These are phyloP conservation scores for Mycena crocata DNA, from an alignment of 768 basidiomycete genomes.

Conservation along the genomic window DNA sequence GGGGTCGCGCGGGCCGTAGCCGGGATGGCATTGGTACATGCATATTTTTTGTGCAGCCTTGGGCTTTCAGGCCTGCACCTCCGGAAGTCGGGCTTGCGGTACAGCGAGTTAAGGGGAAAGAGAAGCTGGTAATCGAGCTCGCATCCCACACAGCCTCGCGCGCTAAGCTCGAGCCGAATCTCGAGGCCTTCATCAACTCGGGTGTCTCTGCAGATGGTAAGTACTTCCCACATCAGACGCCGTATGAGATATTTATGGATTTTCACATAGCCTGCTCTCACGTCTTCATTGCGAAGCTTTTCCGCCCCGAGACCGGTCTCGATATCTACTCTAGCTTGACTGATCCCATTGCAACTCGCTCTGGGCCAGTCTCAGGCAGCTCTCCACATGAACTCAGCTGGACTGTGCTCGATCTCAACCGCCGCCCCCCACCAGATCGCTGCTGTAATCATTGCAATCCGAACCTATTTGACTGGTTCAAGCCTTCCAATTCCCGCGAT, in stretches of 20 bases:
- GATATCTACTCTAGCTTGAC: slow-evolving; percentile 20
- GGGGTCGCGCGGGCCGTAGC: slow-evolving; percentile 28
- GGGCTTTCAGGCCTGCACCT: slow-evolving; percentile 28
- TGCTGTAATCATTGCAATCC: slow-evolving; percentile 31
- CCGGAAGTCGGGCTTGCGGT: slow-evolving; percentile 5
- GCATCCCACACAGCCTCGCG: slow-evolving; percentile 12
- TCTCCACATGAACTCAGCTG: slow-evolving; percentile 21
- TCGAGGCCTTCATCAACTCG: slow-evolving; percentile 31
- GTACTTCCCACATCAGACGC: background rate
- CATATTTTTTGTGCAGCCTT: slow-evolving; percentile 27
- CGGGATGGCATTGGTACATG: slow-evolving; percentile 14
- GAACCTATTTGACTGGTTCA: background rate
- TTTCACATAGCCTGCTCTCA: slow-evolving; percentile 24
- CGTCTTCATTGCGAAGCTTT: slow-evolving; percentile 15
- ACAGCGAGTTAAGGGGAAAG: slow-evolving; percentile 5
- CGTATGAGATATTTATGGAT: background rate
- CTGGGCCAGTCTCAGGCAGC: slow-evolving; percentile 10
- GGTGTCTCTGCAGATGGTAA: background rate
- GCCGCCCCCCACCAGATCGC: background rate
- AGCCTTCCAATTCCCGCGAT: slow-evolving; percentile 6
- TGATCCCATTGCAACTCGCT: background rate
- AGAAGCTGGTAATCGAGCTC: slow-evolving; percentile 7
- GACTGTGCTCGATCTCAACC: slow-evolving; percentile 17
- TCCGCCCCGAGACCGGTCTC: slow-evolving; percentile 26
- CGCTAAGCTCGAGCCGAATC: slow-evolving; percentile 17